Evolutionary conservation across 2,329 filamentous ascomycete species (phyloP), one percentile per base, ranked within the genome.

Genomic region (Stenocarpella maydis): DNA sequence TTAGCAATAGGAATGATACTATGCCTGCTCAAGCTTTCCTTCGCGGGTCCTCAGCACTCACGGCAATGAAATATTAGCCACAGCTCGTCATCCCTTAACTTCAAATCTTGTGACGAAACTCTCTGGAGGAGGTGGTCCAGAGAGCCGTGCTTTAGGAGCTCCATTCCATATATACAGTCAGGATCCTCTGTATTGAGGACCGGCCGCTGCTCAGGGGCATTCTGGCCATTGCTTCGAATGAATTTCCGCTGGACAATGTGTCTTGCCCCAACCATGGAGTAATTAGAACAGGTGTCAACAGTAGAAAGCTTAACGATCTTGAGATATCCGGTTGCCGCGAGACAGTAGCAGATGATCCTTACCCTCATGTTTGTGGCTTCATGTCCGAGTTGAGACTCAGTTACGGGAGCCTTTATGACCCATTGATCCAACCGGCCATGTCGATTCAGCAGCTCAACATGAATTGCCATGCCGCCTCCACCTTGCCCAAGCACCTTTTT

Each of bases 41-140:
- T n/a, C 1, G 15, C 2, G 4, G 14, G 2, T 63, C 3, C 4
- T 37, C 7, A 3, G 4, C 3, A 37, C 58, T 37, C n/a, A 63
- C 58, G 43, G 43, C 58, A 63, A 21, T 63, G 58, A 19, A 63
- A 63, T 24, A 63, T 49, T 43, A 63, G 49, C 58, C 58, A 63
- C 14, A 63, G 28, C 43, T 63, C 58, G 24, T 63, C 58, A 24
- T 63, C 58, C 15, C 28, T 49, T 12, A 49, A 12, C 28, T 63
- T 63, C 43, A 37, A 26, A 21, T 34, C 12, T 24, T 19, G 58
- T 0, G 6, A 8, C 4, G 43, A 37, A 9, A 63, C 4, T 19
- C 24, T 49, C 1, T 24, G 10, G n/a, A 63, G 43, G 8, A 63
- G n/a, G 28, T 28, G 19, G 19, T 63, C 43, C 2, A 63, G 5